Percentiles rank a stretch among this genome's conserved stretches.
Conservation (phyloP, 2,329 filamentous ascomycete genomes). For the Aspergillus tamarii region DNA sequence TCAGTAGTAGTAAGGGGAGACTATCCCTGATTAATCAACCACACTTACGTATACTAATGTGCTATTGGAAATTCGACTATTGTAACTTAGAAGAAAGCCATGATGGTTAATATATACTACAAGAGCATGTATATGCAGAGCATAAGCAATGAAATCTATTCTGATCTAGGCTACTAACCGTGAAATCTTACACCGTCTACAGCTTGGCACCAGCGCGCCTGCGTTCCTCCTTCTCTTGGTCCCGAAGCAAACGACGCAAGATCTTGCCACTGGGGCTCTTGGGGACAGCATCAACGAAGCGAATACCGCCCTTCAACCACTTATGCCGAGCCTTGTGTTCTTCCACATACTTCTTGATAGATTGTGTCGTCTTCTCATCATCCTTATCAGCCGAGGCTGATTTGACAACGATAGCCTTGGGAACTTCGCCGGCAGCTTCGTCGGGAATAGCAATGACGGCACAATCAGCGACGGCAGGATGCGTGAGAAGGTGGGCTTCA, state of each 20-base stretch:
- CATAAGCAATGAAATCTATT: neutral
- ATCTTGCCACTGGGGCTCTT: slow-evolving; percentile 68
- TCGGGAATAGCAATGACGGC: slow-evolving; percentile 76
- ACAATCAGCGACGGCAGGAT: slow-evolving; percentile 75
- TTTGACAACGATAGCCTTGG: slow-evolving; percentile 68
- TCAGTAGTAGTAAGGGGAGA: too few species aligned
- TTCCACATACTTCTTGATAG: slow-evolving; percentile 63
- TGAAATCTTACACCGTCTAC: slow-evolving; percentile 40
- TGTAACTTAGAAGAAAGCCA: neutral
- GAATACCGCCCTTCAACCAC: slow-evolving; percentile 64
- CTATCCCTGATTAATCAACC: too few species aligned
- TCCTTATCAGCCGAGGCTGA: slow-evolving; percentile 56
- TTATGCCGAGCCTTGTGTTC: slow-evolving; percentile 65
- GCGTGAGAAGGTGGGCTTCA: slow-evolving; percentile 76
- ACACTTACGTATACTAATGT: neutral
- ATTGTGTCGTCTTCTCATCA: slow-evolving; percentile 52
- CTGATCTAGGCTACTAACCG: neutral
- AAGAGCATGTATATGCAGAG: neutral
- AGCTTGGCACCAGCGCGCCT: slow-evolving; percentile 68
- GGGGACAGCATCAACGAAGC: slow-evolving; percentile 60
- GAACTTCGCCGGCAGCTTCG: slow-evolving; percentile 63
- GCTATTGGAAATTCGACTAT: neutral
- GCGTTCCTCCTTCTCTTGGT: slow-evolving; percentile 72
- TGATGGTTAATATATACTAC: neutral
- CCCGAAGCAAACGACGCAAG: slow-evolving; percentile 66